A percentile compares a stretch with the other conserved stretches of the same genome.
phyloP scores from a whole-genome alignment of 2,329 filamentous ascomycete species.

The Clarireedia monteithiana region DNA sequence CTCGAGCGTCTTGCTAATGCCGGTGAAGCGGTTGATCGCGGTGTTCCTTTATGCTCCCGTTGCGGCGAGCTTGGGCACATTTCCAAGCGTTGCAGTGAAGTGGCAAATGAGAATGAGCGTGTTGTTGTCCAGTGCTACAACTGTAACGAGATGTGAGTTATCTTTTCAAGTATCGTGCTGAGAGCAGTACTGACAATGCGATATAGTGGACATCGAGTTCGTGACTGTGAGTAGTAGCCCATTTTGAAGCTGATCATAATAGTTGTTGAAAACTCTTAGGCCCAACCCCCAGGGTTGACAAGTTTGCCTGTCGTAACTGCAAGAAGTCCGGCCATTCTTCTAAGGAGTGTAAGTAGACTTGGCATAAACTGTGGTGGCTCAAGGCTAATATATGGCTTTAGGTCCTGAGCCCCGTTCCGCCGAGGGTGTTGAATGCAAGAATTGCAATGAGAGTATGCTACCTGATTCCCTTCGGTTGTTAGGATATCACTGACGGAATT shows the following conservation, averaged over 20 bases:
- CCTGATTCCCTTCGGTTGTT: background rate
- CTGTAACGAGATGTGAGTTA: conserved; percentile 40
- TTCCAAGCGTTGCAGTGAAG: conserved; percentile 51
- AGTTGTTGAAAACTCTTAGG: conserved; percentile 29
- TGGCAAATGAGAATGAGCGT: conserved; percentile 41
- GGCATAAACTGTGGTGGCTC: background rate
- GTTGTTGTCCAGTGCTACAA: conserved; percentile 54
- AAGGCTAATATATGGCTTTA: conserved; percentile 5
- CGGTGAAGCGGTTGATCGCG: conserved; percentile 53
- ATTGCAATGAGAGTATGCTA: conserved; percentile 27
- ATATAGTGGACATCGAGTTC: conserved; percentile 52
- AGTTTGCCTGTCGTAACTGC: conserved; percentile 62
- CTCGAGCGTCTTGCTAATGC: conserved; percentile 56
- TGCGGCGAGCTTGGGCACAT: conserved; percentile 44
- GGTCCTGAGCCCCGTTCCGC: conserved; percentile 51
- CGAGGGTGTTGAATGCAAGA: conserved; percentile 32
- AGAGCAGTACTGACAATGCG: background rate
- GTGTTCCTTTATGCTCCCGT: conserved; percentile 46
- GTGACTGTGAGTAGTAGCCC: conserved; percentile 52
- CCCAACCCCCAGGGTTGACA: conserved; percentile 52
- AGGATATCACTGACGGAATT: background rate
- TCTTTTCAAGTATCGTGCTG: background rate
- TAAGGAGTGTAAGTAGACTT: conserved; percentile 25
- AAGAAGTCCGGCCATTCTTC: conserved; percentile 33
- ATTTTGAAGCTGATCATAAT: background rate